These are phyloP conservation scores for Hericium coralloides DNA, from an alignment of 768 basidiomycete species.

Conservation along the genomic window DNA sequence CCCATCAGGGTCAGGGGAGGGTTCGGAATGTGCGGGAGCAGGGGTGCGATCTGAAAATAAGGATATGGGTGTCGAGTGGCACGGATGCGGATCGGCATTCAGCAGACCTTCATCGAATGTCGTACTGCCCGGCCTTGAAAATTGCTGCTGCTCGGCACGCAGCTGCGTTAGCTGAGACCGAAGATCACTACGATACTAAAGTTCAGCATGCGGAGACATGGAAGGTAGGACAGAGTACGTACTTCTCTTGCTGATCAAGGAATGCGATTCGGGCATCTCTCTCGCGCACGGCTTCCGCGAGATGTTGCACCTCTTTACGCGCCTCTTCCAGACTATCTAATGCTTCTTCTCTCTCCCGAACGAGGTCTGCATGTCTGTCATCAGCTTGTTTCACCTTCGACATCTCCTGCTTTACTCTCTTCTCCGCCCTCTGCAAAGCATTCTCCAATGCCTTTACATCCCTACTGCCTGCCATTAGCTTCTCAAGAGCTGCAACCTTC, in stretches of 20 bases:
- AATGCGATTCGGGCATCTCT: conserved; percentile 19
- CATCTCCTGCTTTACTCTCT: conserved; percentile 30
- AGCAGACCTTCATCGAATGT: conserved; percentile 1
- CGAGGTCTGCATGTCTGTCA: conserved; percentile 34
- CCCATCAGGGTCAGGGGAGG: conserved; percentile 2
- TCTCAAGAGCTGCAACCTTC: conserved; percentile 51
- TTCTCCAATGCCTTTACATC: conserved; percentile 28
- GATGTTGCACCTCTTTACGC: conserved; percentile 21
- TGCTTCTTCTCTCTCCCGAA: conserved; percentile 45
- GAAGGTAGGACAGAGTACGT: neutral
- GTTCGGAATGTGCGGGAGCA: conserved; percentile 10
- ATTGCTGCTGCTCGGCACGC: neutral
- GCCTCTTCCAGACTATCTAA: conserved; percentile 34
- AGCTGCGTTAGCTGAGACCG: conserved; percentile 3
- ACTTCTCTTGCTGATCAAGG: conserved; percentile 20
- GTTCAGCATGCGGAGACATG: neutral
- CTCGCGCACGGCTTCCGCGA: conserved; percentile 11
- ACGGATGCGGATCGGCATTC: neutral
- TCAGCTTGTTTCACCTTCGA: conserved; percentile 32
- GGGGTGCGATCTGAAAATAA: neutral
- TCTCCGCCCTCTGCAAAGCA: conserved; percentile 15
- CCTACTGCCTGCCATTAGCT: conserved; percentile 33
- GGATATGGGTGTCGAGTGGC: neutral
- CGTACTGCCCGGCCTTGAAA: neutral
- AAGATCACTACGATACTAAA: conserved; percentile 4